Conservation (phyloP, 345 rosid species). For the Iberis pinnata region DNA sequence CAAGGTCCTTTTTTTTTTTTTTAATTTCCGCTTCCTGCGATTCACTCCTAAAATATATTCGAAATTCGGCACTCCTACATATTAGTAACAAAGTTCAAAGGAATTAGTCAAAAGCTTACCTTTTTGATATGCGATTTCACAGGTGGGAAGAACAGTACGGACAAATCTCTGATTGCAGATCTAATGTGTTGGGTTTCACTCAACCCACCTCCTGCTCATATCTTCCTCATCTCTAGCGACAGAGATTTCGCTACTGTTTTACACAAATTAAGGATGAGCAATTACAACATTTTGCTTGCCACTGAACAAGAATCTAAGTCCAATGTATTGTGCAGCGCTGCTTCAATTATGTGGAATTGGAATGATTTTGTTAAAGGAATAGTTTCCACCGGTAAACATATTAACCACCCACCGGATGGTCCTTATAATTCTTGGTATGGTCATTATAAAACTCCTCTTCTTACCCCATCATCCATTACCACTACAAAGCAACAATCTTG, state of each 20-base stretch:
- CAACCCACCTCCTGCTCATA: slow-evolving; percentile 92
- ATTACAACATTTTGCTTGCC: slow-evolving; percentile 84
- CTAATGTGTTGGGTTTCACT: slow-evolving; percentile 76
- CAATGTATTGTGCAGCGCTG: slow-evolving; percentile 71
- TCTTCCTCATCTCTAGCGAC: slow-evolving; percentile 73
- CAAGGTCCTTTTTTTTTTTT: slow-evolving; percentile 38
- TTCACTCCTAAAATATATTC: too few relatives aligned
- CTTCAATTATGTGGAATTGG: slow-evolving; percentile 94
- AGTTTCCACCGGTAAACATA: slow-evolving; percentile 42
- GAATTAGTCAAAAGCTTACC: neutral
- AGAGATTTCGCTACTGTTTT: slow-evolving; percentile 55
- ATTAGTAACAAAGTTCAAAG: too few relatives aligned
- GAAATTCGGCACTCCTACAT: too few relatives aligned
- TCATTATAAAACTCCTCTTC: slow-evolving; percentile 52
- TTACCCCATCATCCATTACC: slow-evolving; percentile 69
- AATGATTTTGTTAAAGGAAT: slow-evolving; percentile 40
- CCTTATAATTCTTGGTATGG: slow-evolving; percentile 92
- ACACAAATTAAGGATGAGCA: slow-evolving; percentile 74
- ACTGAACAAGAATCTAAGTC: slow-evolving; percentile 34
- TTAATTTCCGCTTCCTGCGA: too few relatives aligned
- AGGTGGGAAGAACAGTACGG: slow-evolving; percentile 87
- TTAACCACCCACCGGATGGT: slow-evolving; percentile 93
- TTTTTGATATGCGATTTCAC: slow-evolving; percentile 10
- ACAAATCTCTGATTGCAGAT: slow-evolving; percentile 60
- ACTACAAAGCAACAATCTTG: slow-evolving; percentile 28